Evolutionary conservation across 352 stramenopile genomes (phyloP), one percentile per base, ranked within the genome.

Genomic region (Phytophthora crassamura): DNA sequence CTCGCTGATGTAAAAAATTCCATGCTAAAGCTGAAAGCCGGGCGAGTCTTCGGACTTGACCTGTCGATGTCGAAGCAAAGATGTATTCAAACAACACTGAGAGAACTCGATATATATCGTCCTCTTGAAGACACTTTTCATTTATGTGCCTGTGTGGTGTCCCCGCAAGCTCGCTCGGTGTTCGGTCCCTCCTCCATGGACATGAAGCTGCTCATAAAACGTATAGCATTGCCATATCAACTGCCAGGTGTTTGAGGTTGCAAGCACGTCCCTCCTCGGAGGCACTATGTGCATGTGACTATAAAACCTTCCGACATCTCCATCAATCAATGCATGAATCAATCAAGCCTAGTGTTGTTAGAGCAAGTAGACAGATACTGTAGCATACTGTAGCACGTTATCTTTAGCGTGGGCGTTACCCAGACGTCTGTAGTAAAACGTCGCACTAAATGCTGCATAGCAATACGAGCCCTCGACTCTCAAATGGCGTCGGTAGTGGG

Each of bases 11-110:
- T 70, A 77, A 90, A 56, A 82, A 88, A 47, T 82, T 88, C 82
- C 82, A 92, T 92, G 84, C 84, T 92, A 92, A 92, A 82, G 79
- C 84, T 76, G 84, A 90, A 69, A 78, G 64, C 51, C 39, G 40
- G 72, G 54, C 59, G 49, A 38, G 32, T 63, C 51, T 62, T 67
- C 48, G 50, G 68, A 52, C 25, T 18, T 56, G 32, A 62, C 58
- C 42, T 65, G 59, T 48, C 73, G 25, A 68, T 92, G 84, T 88
- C 46, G 81, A 92, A 78, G 67, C 68, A 73, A 70, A 80, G 72
- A 68, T 69, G 78, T 92, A 87, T 92, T 92, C 81, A 90, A 88
- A 80, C 67, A 48, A 59, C 63, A 72, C 84, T 90, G 84, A 92
- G 84, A 92, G 84, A 91, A 81, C 49, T 7, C 10, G 40, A 2